These are phyloP conservation scores for Fulvia fulva DNA, from an alignment of 2,329 filamentous ascomycete species.

Conservation along the genomic window DNA sequence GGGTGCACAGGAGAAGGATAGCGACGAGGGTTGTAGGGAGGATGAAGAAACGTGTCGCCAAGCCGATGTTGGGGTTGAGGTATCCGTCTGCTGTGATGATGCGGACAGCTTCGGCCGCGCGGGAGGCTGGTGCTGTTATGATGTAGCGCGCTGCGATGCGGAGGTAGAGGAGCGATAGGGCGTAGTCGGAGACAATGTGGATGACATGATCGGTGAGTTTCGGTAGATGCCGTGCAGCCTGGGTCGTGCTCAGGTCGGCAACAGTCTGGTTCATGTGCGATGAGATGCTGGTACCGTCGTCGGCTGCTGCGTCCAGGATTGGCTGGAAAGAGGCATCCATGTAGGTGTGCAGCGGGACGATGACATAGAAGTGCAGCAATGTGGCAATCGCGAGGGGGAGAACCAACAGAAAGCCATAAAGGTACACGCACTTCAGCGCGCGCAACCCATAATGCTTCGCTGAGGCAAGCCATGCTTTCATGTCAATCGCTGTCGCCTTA, in stretches of 20 bases:
- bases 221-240: slow-evolving; percentile 13
- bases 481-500: slow-evolving; percentile 18
- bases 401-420: slow-evolving; percentile 70
- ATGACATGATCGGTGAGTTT: slow-evolving; percentile 60
- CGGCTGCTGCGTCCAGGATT: slow-evolving; percentile 16
- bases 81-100: slow-evolving; percentile 67
- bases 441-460: slow-evolving; percentile 29
- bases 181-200: slow-evolving; percentile 90
- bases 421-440: slow-evolving; percentile 61
- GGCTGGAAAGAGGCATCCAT: slow-evolving; percentile 37
- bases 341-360: slow-evolving; percentile 82
- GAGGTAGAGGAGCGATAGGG: slow-evolving; percentile 82
- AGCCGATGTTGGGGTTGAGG: slow-evolving; percentile 69
- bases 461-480: slow-evolving; percentile 24
- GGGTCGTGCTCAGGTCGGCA: neutral
- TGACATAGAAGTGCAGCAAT: slow-evolving; percentile 80
- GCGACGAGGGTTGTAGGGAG: slow-evolving; percentile 67
- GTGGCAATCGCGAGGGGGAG: slow-evolving; percentile 77
- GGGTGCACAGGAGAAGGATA: slow-evolving; percentile 58
- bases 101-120: slow-evolving; percentile 68
- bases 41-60: slow-evolving; percentile 85
- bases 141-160: slow-evolving; percentile 72
- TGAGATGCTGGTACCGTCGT: neutral
- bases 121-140: slow-evolving; percentile 63
- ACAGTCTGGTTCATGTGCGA: neutral